A percentile compares a stretch with the other conserved stretches of the same genome.
Evolutionary conservation across 2,329 filamentous ascomycete genomes (phyloP).

Genomic region (Stromatinia cepivora): DNA sequence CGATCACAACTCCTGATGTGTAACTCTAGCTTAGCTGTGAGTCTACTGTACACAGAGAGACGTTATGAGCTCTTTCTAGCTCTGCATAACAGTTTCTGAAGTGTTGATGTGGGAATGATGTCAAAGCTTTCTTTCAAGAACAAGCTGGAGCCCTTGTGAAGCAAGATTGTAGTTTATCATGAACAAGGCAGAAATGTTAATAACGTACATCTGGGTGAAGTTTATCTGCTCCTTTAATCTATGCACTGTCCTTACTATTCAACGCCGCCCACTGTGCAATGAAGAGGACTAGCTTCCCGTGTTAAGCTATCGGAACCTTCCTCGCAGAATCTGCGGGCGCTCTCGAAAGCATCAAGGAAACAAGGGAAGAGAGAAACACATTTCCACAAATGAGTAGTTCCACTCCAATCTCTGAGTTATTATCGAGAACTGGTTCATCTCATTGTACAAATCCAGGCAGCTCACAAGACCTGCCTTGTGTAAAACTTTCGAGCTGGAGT

Average conservation of each 20-base stretch:
- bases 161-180: background rate
- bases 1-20: background rate
- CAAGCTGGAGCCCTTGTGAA: background rate
- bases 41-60: background rate
- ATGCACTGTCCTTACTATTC: too few species aligned
- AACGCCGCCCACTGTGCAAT: background rate
- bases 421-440: too few species aligned
- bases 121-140: background rate
- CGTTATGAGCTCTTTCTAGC: too few species aligned
- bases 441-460: background rate
- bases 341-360: too few species aligned
- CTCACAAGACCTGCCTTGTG: background rate
- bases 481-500: background rate
- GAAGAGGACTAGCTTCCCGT: background rate
- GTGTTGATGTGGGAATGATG: background rate
- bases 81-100: background rate
- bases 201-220: too few species aligned
- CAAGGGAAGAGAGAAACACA: background rate
- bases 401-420: background rate
- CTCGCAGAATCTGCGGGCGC: background rate
- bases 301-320: background rate
- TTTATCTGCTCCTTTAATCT: too few species aligned
- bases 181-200: background rate
- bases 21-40: background rate
- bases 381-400: background rate